Conservation (phyloP, 371 early-diverging fungal species). For the Mucor mucedo region DNA sequence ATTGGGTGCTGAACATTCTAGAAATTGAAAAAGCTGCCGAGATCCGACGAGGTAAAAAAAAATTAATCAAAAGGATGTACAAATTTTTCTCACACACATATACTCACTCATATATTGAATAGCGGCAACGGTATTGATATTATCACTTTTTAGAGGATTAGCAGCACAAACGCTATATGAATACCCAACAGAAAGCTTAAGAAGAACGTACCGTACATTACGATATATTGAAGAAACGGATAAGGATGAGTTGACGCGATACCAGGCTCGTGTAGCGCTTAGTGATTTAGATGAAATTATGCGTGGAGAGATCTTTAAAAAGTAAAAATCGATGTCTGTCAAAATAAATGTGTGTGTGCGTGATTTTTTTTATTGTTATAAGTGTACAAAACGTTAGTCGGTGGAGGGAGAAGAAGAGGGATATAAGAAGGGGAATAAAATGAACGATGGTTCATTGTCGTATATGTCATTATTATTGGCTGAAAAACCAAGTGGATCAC, state of each 20-base stretch:
- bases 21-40: constrained; percentile 64
- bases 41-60: constrained; percentile 63
- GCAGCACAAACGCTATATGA: constrained; percentile 57
- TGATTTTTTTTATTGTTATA: neutral
- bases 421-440: too few species aligned
- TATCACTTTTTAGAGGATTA: constrained; percentile 73
- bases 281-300: constrained; percentile 68
- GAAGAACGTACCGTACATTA: constrained; percentile 61
- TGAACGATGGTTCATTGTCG: too few species aligned
- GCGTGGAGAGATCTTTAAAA: constrained; percentile 51
- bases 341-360: constrained; percentile 7
- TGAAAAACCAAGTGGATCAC: too few species aligned
- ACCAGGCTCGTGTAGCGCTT: constrained; percentile 68
- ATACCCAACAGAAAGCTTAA: constrained; percentile 63
- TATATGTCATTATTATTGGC: too few species aligned
- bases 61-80: too few species aligned
- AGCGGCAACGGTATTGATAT: constrained; percentile 72
- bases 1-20: constrained; percentile 70
- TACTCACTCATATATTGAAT: neutral
- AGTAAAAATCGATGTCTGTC: constrained; percentile 15
- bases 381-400: too few species aligned
- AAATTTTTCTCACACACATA: neutral
- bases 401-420: too few species aligned
- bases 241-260: constrained; percentile 67
- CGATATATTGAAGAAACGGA: constrained; percentile 70